These are phyloP conservation scores for Rutidosis leptorrhynchoides DNA, from an alignment of 129 eudicot species.

Conservation along the genomic window DNA sequence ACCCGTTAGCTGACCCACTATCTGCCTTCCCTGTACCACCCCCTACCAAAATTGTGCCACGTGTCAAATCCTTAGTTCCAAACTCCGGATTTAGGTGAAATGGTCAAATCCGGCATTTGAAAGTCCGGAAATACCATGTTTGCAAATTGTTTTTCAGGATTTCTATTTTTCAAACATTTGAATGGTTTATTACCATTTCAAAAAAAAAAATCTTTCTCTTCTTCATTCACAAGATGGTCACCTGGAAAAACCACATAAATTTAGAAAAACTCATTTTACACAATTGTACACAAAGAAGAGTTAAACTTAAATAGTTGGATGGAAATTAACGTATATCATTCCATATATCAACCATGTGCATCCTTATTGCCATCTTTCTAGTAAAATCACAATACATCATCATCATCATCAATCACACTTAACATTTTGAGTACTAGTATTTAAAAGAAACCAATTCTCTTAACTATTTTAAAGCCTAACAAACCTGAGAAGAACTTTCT, in stretches of 20 bases:
- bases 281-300: not conserved
- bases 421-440: not conserved
- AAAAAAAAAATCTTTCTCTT: too few relatives aligned
- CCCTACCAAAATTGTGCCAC: too few relatives aligned
- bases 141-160: too few relatives aligned
- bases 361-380: constrained; percentile 41
- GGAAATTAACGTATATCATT: constrained; percentile 39
- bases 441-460: not conserved
- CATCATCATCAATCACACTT: not conserved
- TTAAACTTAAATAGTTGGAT: not conserved
- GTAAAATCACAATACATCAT: not conserved
- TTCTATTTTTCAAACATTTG: too few relatives aligned
- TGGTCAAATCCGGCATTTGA: too few relatives aligned
- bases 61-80: too few relatives aligned
- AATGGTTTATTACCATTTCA: too few relatives aligned
- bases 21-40: too few relatives aligned
- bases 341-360: constrained; percentile 68
- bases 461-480: constrained; percentile 25
- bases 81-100: too few relatives aligned
- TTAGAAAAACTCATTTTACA: constrained; percentile 17
- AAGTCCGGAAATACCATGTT: too few relatives aligned
- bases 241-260: constrained; percentile 39
- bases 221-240: constrained; percentile 35
- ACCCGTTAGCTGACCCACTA: too few relatives aligned
- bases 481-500: constrained; percentile 27